Evolutionary conservation across 192 early-diverging fungal species (phyloP).

Genomic region (Coemansia brasiliensis): DNA sequence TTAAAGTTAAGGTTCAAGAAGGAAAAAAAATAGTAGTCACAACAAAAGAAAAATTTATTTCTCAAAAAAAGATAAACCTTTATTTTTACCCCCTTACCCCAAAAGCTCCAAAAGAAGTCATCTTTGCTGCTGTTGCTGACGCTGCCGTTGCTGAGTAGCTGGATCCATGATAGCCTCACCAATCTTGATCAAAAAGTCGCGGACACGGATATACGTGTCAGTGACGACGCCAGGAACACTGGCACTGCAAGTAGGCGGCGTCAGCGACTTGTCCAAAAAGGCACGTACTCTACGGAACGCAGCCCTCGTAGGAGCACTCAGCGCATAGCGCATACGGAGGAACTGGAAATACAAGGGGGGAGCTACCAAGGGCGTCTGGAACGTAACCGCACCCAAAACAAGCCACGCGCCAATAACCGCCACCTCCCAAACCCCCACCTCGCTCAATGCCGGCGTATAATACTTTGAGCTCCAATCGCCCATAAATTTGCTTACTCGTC

Average conservation of each 20-base stretch:
- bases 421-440: constrained; percentile 51
- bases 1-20: background rate
- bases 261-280: constrained; percentile 22
- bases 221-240: constrained; percentile 32
- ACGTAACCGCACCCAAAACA: constrained; percentile 37
- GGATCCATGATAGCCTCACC: constrained; percentile 35
- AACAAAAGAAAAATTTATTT: background rate
- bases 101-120: background rate
- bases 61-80: too few relatives aligned
- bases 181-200: constrained; percentile 38
- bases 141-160: constrained; percentile 26
- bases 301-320: constrained; percentile 46
- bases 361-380: constrained; percentile 42
- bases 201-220: constrained; percentile 34
- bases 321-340: constrained; percentile 42
- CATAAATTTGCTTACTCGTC: constrained; percentile 31
- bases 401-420: constrained; percentile 40
- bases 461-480: constrained; percentile 43
- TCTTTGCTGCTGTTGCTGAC: constrained; percentile 20
- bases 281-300: constrained; percentile 38
- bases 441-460: constrained; percentile 35
- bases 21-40: constrained; percentile 9
- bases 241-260: constrained; percentile 23
- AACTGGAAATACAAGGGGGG: constrained; percentile 45
- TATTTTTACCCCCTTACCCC: too few relatives aligned